Conservation (phyloP, 257 asterid species). For the Fraxinus americana region DNA sequence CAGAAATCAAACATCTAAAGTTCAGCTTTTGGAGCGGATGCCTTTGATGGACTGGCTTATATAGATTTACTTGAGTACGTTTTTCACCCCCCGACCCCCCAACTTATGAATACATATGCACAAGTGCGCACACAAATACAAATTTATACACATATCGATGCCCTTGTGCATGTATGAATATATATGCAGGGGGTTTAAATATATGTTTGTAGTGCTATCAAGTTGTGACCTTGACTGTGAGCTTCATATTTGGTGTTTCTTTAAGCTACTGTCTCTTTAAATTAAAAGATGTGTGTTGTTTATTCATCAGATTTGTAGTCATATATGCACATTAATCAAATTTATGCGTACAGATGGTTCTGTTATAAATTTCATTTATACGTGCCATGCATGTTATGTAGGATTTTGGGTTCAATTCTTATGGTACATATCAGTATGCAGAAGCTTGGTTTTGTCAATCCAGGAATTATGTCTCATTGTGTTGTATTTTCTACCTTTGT, state of each 20-base stretch:
- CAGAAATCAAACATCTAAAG: not conserved
- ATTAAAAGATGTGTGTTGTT: no score
- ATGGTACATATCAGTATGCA: no score
- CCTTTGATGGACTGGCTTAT: constrained; percentile 29
- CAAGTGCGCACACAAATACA: not conserved
- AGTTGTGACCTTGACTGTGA: not conserved
- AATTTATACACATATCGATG: not conserved
- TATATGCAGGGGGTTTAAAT: not conserved
- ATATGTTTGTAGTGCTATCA: not conserved
- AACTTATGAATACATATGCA: not conserved
- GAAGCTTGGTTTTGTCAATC: no score
- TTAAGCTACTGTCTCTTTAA: not conserved
- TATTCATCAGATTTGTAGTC: no score
- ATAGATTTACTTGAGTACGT: constrained; percentile 6
- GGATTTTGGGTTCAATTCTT: no score
- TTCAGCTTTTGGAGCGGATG: constrained; percentile 6
- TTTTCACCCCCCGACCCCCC: not conserved
- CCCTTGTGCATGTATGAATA: not conserved
- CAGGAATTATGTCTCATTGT: no score
- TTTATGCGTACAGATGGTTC: no score
- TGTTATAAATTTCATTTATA: no score
- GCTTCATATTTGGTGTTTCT: not conserved
- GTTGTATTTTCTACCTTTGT: no score
- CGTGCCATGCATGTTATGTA: no score
- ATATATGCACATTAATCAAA: no score